Base-by-base conservation (phyloP, 2,329 filamentous ascomycete genomes). In the Diplodia seriata region DNA sequence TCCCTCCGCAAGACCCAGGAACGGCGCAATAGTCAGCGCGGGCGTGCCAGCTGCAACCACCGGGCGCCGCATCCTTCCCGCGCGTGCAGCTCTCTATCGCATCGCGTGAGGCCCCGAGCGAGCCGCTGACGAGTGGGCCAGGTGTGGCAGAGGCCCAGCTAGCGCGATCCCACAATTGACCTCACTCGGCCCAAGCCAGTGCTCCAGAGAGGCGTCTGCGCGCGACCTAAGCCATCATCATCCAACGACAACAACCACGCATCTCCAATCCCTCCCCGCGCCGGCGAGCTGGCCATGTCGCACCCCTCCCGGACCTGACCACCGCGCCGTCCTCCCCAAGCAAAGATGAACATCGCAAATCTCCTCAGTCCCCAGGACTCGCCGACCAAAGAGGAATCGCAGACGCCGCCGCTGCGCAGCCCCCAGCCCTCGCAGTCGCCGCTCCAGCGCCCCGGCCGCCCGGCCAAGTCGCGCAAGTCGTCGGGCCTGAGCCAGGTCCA, bases 331-430 rank as follows among this genome's bases (percentile, higher is more conserved):
- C n/a, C 54, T 33, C 5, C 54, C 3, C 33, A 9, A 36, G 23
- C 33, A n/a, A 31, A 23, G 53, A 84, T 84, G 82, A 80, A 84
- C 72, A 84, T 84, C 78, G 82, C 82, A 73, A 81, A 80, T 56
- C 76, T 84, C 63, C 73, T 84, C 63, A 83, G 81, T 73, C 82
- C 82, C 49, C 80, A 81, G 70, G 81, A 83, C 68, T 80, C 80
- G 72, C 75, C 81, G 63, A 74, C 77, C 53, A 72, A 71, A 68
- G 78, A 79, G 57, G 57, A 61, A 49, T 55, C 76, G 78, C 29
- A 74, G 76, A 56, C 76, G 75, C 49, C 74, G 76, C 57, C 57
- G 57, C 57, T 61, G 57, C 57, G 57, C 57, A 61, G 57, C 36
- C 57, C 57, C n/a, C 57, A 47, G 53, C 66, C 76, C 77, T 20